Evolutionary conservation across 2,329 filamentous ascomycete genomes (phyloP).

Genomic region (Bipolaris zeicola): DNA sequence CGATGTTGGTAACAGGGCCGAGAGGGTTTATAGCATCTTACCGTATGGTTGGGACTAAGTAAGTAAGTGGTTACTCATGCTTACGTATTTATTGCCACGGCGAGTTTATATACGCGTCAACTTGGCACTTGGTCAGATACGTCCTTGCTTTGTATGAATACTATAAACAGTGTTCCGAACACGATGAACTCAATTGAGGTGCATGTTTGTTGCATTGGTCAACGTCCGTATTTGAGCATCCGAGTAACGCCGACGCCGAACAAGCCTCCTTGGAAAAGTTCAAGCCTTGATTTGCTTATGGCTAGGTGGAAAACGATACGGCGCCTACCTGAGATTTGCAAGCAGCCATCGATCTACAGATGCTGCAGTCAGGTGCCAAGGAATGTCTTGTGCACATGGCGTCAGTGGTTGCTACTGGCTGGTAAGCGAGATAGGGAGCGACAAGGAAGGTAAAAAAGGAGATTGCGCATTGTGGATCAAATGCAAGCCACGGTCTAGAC

Average conservation of each 20-base stretch:
- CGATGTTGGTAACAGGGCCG: not conserved
- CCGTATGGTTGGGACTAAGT: not conserved
- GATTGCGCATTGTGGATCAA: slow-evolving; percentile 21
- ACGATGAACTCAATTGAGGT: not conserved
- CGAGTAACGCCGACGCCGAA: not conserved
- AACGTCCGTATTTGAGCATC: not conserved
- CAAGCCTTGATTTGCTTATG: not conserved
- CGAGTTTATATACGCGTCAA: not conserved
- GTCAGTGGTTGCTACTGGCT: slow-evolving; percentile 15
- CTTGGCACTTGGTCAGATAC: not conserved
- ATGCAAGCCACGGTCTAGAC: slow-evolving; percentile 3
- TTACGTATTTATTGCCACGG: not conserved
- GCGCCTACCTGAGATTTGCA: not conserved
- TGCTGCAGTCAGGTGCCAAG: slow-evolving; percentile 10
- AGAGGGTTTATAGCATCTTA: not conserved
- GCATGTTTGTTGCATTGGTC: not conserved
- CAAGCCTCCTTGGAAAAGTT: not conserved
- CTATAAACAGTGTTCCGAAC: not conserved
- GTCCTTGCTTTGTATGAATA: not conserved
- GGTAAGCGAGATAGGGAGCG: slow-evolving; percentile 26
- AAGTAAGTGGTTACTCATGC: not conserved
- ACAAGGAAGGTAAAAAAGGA: slow-evolving; percentile 16
- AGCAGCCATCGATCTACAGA: slow-evolving; percentile 5
- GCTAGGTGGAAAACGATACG: not conserved
- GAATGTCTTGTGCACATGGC: slow-evolving; percentile 17